Percentiles rank a stretch among this genome's conserved stretches.
Evolutionary conservation across 2,329 filamentous ascomycete species (phyloP).

Genomic region (Tolypocladium paradoxum): DNA sequence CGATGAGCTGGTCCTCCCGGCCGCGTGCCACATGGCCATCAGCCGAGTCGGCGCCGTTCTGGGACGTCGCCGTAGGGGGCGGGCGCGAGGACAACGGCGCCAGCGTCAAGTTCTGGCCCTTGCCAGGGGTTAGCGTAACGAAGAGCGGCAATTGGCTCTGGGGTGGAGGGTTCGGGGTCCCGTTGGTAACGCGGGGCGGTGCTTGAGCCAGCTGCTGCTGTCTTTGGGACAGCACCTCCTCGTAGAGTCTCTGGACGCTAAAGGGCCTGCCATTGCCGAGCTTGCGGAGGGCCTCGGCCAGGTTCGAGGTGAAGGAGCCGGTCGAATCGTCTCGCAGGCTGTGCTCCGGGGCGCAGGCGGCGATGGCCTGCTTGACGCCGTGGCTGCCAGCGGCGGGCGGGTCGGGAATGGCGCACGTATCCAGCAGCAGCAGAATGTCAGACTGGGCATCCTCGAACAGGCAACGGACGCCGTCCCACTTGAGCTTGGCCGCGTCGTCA

Average conservation of each 20-base stretch:
- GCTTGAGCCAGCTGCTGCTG: conserved; percentile 32
- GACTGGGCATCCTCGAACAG: conserved; percentile 52
- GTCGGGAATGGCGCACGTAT: conserved; percentile 49
- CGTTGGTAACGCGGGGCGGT: conserved; percentile 33
- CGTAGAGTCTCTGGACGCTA: conserved; percentile 42
- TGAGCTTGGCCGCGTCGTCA: conserved; percentile 49
- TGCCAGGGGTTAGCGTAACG: conserved; percentile 44
- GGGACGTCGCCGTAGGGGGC: conserved; percentile 12
- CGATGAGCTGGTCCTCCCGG: conserved; percentile 30
- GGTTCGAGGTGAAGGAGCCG: conserved; percentile 47
- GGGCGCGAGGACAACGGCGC: conserved; percentile 30
- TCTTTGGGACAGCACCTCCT: conserved; percentile 38
- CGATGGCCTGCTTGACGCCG: conserved; percentile 52
- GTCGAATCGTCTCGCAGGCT: conserved; percentile 30
- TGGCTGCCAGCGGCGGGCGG: conserved; percentile 37
- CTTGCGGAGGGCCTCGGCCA: conserved; percentile 44
- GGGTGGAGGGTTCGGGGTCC: conserved; percentile 22
- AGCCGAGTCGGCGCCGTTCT: conserved; percentile 14
- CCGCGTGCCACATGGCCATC: conserved; percentile 12
- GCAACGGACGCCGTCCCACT: conserved; percentile 52
- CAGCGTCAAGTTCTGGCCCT: conserved; percentile 41
- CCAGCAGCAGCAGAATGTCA: conserved; percentile 51
- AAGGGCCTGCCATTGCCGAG: conserved; percentile 45
- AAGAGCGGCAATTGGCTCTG: conserved; percentile 35
- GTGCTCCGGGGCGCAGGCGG: conserved; percentile 44